These are phyloP conservation scores for Eimeria mitis DNA, from an alignment of 169 alveolate species.

Conservation along the genomic window DNA sequence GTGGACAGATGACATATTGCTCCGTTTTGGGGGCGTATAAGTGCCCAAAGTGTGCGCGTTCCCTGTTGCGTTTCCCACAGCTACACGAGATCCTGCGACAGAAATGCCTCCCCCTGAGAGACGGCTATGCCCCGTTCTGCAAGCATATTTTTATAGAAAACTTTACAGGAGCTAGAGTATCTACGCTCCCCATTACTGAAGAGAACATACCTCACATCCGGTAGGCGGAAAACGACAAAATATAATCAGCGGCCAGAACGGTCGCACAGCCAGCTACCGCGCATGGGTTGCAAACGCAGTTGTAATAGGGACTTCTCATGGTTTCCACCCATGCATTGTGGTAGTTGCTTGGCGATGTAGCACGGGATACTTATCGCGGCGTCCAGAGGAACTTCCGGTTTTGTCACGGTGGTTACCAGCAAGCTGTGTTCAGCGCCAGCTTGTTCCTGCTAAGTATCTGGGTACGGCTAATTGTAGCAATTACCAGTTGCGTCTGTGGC, in stretches of 20 bases:
- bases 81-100: conserved; percentile 82
- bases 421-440: conserved; percentile 85
- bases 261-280: background rate
- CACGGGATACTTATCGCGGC: conserved; percentile 96
- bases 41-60: background rate
- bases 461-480: conserved; percentile 21
- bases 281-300: background rate
- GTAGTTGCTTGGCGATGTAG: conserved; percentile 20
- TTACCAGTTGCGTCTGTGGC: background rate
- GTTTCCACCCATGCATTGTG: background rate
- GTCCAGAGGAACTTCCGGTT: conserved; percentile 98
- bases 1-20: too few species aligned
- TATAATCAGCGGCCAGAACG: background rate
- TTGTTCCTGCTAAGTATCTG: conserved; percentile 93
- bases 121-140: conserved; percentile 99
- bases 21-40: background rate
- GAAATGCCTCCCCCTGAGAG: conserved; percentile 84
- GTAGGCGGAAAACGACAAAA: conserved; percentile 21
- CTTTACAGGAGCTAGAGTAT: conserved; percentile 95
- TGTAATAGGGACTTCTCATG: background rate
- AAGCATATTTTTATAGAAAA: conserved; percentile 97
- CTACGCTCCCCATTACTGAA: conserved; percentile 93
- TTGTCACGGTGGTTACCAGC: conserved; percentile 96
- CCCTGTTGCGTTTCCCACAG: conserved; percentile 9
- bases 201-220: conserved; percentile 93